These are phyloP conservation scores for Chytriomyces hyalinus DNA, from an alignment of 192 early-diverging fungal genomes.

Conservation along the genomic window DNA sequence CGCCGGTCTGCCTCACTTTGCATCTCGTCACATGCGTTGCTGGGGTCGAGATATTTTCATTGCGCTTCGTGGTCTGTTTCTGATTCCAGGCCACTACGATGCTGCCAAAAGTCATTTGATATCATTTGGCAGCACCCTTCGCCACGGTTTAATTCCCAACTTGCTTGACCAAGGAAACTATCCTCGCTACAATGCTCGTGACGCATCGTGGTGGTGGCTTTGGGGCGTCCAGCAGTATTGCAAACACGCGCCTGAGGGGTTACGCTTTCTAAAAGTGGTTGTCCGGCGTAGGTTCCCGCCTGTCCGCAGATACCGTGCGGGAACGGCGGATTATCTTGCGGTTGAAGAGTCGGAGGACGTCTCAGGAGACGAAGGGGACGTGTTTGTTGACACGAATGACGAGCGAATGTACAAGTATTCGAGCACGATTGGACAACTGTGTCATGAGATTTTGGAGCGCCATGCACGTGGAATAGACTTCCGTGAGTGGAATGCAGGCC, in stretches of 20 bases:
- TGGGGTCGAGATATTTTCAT: constrained; percentile 99
- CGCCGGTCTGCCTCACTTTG: constrained; percentile 95
- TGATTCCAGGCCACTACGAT: constrained; percentile 82
- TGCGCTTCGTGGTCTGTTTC: constrained; percentile 79
- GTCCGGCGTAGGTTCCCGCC: constrained; percentile 88
- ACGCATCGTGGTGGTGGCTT: constrained; percentile 96
- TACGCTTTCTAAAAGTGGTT: constrained; percentile 67
- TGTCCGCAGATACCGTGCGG: constrained; percentile 45
- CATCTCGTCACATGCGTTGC: constrained; percentile 87
- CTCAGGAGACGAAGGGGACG: constrained; percentile 37
- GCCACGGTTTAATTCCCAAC: constrained; percentile 97
- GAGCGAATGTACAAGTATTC: constrained; percentile 63
- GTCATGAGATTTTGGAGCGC: constrained; percentile 88
- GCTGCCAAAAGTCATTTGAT: constrained; percentile 86
- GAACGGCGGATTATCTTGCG: constrained; percentile 40
- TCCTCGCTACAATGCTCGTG: constrained; percentile 94
- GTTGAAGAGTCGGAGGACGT: constrained; percentile 38
- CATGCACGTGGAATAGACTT: constrained; percentile 92
- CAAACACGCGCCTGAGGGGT: constrained; percentile 72
- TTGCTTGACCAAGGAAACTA: constrained; percentile 82
- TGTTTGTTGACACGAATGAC: constrained; percentile 28
- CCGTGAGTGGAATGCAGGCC: constrained; percentile 94
- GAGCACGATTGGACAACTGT: constrained; percentile 81
- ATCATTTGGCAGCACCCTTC: constrained; percentile 88
- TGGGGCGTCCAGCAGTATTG: constrained; percentile 91